Conservation (phyloP, 225 moss, liverwort and hornwort species). For the Anthoceros angustus region DNA sequence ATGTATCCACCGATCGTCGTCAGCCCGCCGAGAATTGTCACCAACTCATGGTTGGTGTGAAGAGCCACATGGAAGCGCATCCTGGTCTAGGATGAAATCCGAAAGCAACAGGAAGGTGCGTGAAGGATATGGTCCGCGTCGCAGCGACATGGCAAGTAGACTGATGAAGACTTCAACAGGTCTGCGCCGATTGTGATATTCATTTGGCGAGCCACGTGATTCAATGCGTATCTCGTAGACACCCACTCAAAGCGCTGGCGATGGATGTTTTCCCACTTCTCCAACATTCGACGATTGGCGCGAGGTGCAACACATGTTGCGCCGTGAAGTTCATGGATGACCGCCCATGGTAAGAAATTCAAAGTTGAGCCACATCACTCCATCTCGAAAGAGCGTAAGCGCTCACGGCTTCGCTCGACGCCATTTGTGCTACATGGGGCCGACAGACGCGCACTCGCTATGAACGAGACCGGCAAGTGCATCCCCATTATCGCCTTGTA, state of each 20-base stretch:
- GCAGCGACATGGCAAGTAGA: background rate
- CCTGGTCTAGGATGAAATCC: background rate
- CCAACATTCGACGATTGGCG: background rate
- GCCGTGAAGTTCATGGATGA: background rate
- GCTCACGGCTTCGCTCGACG: too few relatives aligned
- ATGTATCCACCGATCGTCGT: background rate
- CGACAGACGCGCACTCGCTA: too few relatives aligned
- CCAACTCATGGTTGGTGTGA: background rate
- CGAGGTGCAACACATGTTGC: background rate
- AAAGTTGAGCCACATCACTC: background rate
- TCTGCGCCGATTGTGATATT: background rate
- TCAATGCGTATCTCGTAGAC: background rate
- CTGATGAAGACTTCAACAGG: background rate
- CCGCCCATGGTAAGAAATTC: background rate
- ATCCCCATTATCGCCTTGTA: too few relatives aligned
- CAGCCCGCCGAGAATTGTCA: background rate
- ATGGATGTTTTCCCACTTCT: background rate
- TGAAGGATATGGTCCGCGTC: background rate
- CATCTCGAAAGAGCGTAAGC: too few relatives aligned
- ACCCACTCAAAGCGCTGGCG: background rate
- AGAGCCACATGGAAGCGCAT: background rate
- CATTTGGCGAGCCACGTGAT: background rate
- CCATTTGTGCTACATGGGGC: background rate
- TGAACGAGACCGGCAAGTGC: too few relatives aligned
- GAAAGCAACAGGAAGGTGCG: background rate